Percentiles rank a stretch among this genome's conserved stretches.
Evolutionary conservation across 2,329 filamentous ascomycete genomes (phyloP).

Genomic region (Coleophoma eucalyptorum): DNA sequence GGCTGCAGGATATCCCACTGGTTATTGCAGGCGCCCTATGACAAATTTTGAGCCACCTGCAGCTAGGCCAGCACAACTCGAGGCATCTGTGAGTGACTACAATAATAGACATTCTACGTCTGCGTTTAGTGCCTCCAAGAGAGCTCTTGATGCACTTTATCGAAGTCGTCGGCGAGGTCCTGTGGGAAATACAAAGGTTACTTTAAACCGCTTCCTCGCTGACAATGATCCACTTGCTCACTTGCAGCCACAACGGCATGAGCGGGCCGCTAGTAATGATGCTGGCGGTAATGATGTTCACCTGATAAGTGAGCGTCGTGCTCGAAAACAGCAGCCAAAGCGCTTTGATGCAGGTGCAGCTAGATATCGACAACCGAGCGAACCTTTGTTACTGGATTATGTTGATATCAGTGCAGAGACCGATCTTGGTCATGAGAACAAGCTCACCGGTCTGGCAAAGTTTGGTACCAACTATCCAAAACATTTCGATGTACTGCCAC

Average conservation of each 20-base stretch:
- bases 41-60: slow-evolving; percentile 12
- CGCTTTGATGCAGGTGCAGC: slow-evolving; percentile 26
- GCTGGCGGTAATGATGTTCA: background rate
- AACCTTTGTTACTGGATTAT: slow-evolving; percentile 21
- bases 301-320: slow-evolving; percentile 1
- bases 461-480: slow-evolving; percentile 59
- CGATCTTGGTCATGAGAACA: slow-evolving; percentile 21
- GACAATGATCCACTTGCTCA: slow-evolving; percentile 14
- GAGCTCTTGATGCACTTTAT: slow-evolving; percentile 51
- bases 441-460: slow-evolving; percentile 51
- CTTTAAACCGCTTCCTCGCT: slow-evolving; percentile 32
- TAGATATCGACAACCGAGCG: slow-evolving; percentile 27
- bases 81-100: slow-evolving; percentile 37
- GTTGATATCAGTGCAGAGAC: slow-evolving; percentile 14
- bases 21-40: background rate
- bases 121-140: slow-evolving; percentile 48
- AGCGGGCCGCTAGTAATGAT: background rate
- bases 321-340: slow-evolving; percentile 20
- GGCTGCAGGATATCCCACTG: too few species aligned
- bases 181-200: slow-evolving; percentile 22
- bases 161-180: slow-evolving; percentile 32
- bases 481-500: slow-evolving; percentile 59
- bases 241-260: slow-evolving; percentile 4
- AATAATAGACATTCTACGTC: slow-evolving; percentile 24
- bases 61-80: slow-evolving; percentile 50